phyloP scores from a whole-genome alignment of 805 yeast genomes.

The Tetrapisispora namnaoensis region DNA sequence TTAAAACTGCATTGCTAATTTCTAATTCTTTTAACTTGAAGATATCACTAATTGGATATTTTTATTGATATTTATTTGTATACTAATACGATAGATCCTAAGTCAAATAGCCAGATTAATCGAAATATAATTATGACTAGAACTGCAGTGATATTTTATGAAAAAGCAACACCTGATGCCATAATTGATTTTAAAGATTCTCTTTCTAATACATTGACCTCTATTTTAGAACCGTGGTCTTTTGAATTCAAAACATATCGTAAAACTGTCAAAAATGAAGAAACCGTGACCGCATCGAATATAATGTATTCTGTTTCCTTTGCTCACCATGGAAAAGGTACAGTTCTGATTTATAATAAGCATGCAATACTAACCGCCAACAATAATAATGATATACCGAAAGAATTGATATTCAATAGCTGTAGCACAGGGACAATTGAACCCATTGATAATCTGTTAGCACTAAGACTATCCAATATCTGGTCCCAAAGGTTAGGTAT shows the following conservation, averaged over 20 bases:
- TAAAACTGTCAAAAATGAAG: slow-evolving; percentile 16
- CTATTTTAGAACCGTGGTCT: slow-evolving; percentile 23
- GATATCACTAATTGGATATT: too few relatives aligned
- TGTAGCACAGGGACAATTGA: slow-evolving; percentile 20
- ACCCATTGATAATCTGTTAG: slow-evolving; percentile 18
- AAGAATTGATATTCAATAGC: slow-evolving; percentile 11
- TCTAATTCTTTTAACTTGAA: too few relatives aligned
- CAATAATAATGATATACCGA: slow-evolving; percentile 10
- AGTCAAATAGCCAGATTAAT: too few relatives aligned
- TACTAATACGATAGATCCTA: too few relatives aligned
- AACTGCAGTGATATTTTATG: slow-evolving; percentile 21
- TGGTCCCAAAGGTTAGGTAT: slow-evolving; percentile 27
- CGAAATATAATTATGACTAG: too few relatives aligned
- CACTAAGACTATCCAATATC: slow-evolving; percentile 22
- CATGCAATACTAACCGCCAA: slow-evolving; percentile 18
- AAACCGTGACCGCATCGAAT: slow-evolving; percentile 11
- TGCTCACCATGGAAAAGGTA: slow-evolving; percentile 17
- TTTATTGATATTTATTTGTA: too few relatives aligned
- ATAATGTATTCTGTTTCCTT: slow-evolving; percentile 23
- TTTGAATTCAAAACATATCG: slow-evolving; percentile 26
- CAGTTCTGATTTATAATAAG: slow-evolving; percentile 20
- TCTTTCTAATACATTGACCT: slow-evolving; percentile 16
- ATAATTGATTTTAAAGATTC: slow-evolving; percentile 24
- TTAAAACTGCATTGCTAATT: too few relatives aligned
- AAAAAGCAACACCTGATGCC: slow-evolving; percentile 26